A percentile compares a stretch with the other conserved stretches of the same genome.
These are phyloP conservation scores for Porphyra umbilicalis DNA, from an alignment of 31 red algal species.

Conservation along the genomic window DNA sequence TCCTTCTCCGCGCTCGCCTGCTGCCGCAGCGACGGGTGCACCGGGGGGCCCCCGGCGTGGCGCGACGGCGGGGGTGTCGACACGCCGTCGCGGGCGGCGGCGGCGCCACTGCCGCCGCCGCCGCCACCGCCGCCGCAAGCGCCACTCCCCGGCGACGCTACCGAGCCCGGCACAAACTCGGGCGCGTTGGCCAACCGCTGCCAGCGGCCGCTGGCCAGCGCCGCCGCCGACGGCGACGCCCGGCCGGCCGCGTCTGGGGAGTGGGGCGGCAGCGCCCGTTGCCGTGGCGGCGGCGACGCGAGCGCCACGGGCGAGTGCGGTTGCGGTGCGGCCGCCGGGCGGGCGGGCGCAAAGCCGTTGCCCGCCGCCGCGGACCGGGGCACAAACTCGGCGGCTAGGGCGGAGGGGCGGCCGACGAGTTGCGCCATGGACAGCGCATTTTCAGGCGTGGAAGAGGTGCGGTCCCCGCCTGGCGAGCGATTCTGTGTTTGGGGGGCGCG, in stretches of 20 bases:
- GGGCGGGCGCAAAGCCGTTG: not conserved
- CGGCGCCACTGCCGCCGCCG: not conserved
- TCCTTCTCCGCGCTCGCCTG: not conserved
- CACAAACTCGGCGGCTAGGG: constrained; percentile 1
- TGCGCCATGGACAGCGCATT: constrained; percentile 6
- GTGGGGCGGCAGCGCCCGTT: not conserved
- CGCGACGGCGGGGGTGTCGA: too few species aligned
- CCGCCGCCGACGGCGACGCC: not conserved
- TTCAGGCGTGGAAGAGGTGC: not conserved
- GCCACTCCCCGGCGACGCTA: not conserved
- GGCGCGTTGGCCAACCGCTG: not conserved
- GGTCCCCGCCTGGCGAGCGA: not conserved
- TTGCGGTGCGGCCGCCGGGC: not conserved
- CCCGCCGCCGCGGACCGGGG: not conserved
- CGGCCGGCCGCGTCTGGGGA: not conserved
- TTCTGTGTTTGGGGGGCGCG: too few species aligned
- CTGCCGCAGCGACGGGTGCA: not conserved
- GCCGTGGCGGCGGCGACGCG: not conserved
- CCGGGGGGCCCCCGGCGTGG: too few species aligned
- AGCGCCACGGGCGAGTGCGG: too few species aligned
- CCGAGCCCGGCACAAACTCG: not conserved
- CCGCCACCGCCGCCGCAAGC: not conserved
- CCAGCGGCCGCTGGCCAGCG: not conserved
- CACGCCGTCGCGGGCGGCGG: too few species aligned
- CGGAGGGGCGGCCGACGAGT: constrained; percentile 1